phyloP scores from a whole-genome alignment of 108 stramenopile species.

The Cyclotella choctawhatcheeana region DNA sequence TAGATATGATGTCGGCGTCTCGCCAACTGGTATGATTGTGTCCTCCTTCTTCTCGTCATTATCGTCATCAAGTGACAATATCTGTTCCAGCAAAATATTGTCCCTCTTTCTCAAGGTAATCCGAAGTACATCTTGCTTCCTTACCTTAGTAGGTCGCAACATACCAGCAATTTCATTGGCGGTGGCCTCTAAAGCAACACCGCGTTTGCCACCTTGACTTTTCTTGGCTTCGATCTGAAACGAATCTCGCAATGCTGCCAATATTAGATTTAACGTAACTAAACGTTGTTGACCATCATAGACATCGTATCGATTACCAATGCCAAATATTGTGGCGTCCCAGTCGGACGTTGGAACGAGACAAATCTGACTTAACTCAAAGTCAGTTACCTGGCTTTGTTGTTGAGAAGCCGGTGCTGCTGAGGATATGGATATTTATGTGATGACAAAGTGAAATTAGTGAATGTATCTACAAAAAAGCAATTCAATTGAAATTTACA shows the following conservation, averaged over 20 bases:
- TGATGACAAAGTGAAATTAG: background rate
- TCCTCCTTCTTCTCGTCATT: constrained; percentile 10
- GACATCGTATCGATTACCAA: constrained; percentile 59
- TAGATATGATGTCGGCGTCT: background rate
- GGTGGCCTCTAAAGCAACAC: constrained; percentile 45
- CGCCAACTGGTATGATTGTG: too few species aligned
- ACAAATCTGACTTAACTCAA: constrained; percentile 35
- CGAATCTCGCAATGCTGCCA: constrained; percentile 57
- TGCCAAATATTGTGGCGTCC: constrained; percentile 40
- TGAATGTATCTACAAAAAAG: background rate
- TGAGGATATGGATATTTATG: background rate
- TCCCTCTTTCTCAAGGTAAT: constrained; percentile 55
- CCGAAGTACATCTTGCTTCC: constrained; percentile 48
- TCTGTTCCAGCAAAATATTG: constrained; percentile 48
- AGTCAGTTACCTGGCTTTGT: background rate
- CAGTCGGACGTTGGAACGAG: constrained; percentile 62
- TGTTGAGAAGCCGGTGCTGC: too few species aligned
- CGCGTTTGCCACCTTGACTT: constrained; percentile 20
- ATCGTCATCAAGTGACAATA: constrained; percentile 22
- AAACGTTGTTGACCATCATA: constrained; percentile 66
- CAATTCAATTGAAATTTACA: background rate
- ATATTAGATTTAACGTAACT: constrained; percentile 52
- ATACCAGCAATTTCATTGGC: constrained; percentile 47
- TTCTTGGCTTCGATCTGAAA: constrained; percentile 35
- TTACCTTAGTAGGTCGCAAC: constrained; percentile 55